phyloP scores from a whole-genome alignment of 306 rosid genomes.

The Trifolium fragiferum region DNA sequence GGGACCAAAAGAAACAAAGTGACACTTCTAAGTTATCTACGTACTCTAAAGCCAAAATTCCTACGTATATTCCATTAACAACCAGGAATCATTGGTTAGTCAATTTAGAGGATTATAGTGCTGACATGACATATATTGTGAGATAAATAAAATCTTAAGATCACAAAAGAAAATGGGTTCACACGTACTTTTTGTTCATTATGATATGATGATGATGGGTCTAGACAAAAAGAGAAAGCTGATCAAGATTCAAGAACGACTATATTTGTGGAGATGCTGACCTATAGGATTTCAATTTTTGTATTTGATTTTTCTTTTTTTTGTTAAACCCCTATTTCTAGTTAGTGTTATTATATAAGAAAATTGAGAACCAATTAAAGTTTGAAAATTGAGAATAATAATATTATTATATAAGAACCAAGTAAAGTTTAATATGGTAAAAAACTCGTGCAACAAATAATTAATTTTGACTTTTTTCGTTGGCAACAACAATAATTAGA shows the following conservation, averaged over 20 bases:
- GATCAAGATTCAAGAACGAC: neutral
- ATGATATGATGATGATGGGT: neutral
- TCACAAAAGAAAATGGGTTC: neutral
- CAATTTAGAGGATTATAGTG: neutral
- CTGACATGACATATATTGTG: neutral
- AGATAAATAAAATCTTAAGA: neutral
- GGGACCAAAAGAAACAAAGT: constrained; percentile 32
- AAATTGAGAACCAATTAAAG: too few relatives aligned
- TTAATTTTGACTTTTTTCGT: too few relatives aligned
- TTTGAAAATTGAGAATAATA: too few relatives aligned
- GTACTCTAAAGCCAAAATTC: constrained; percentile 37
- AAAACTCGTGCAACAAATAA: too few relatives aligned
- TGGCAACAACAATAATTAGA: too few relatives aligned
- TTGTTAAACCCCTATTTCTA: too few relatives aligned
- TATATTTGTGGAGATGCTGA: constrained; percentile 6
- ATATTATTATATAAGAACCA: too few relatives aligned
- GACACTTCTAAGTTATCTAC: constrained; percentile 45
- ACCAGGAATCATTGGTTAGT: constrained; percentile 14
- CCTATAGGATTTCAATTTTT: neutral
- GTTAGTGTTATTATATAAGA: too few relatives aligned
- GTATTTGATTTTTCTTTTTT: too few relatives aligned
- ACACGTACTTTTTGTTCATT: constrained; percentile 27
- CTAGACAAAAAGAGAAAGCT: constrained; percentile 12
- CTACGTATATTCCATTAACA: constrained; percentile 41
- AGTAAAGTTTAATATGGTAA: too few relatives aligned